Percentiles rank a stretch among this genome's conserved stretches.
These are phyloP conservation scores for Licmophora abbreviata DNA, from an alignment of 108 stramenopile species.

Conservation along the genomic window DNA sequence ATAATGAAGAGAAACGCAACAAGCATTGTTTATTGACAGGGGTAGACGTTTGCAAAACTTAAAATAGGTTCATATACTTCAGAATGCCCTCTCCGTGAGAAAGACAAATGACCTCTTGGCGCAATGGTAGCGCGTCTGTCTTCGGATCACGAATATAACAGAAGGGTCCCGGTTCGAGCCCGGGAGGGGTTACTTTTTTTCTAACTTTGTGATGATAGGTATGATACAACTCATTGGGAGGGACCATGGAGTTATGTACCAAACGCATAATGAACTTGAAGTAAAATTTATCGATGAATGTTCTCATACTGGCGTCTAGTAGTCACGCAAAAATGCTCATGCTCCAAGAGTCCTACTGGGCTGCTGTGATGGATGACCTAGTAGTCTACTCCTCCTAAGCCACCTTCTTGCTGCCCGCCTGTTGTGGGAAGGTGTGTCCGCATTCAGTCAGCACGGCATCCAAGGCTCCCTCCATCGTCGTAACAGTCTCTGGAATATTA, in stretches of 20 bases:
- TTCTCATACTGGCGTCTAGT: too few relatives aligned
- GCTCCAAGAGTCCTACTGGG: too few relatives aligned
- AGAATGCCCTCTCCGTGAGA: neutral
- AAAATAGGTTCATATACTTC: neutral
- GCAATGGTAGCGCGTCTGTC: constrained; percentile 93
- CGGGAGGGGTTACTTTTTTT: constrained; percentile 53
- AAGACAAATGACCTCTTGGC: constrained; percentile 44
- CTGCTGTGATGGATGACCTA: too few relatives aligned
- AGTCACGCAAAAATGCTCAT: too few relatives aligned
- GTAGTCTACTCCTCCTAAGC: neutral
- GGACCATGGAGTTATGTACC: too few relatives aligned
- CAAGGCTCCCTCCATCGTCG: constrained; percentile 58
- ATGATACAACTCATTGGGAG: too few relatives aligned
- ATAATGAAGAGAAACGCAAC: too few relatives aligned
- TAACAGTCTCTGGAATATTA: constrained; percentile 64
- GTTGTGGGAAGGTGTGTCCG: constrained; percentile 35
- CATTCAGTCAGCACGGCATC: constrained; percentile 63
- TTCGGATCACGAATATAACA: too few relatives aligned
- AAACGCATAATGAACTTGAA: too few relatives aligned
- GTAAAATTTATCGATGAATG: too few relatives aligned
- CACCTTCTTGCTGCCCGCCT: neutral
- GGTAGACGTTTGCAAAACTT: neutral
- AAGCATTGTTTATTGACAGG: neutral
- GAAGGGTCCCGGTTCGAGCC: constrained; percentile 91
- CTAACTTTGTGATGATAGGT: too few relatives aligned